Base-by-base conservation (phyloP, 352 stramenopile species). In the Phytophthora sansomeana region DNA sequence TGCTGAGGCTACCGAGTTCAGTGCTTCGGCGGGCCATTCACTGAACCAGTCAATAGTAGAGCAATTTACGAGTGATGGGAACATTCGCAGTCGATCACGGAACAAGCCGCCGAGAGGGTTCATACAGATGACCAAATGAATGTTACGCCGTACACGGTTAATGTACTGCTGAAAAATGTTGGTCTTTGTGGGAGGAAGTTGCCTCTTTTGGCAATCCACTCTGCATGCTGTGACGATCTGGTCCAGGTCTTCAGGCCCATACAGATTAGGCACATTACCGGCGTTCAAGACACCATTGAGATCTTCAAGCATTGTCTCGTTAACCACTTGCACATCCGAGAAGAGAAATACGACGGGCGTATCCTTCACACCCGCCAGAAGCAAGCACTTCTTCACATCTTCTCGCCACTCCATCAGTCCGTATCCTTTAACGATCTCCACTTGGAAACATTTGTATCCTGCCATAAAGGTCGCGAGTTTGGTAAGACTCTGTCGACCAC, bases 161-260 rank as follows among this genome's bases (percentile, higher is more conserved):
- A 98, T 89, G 69, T 97, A 98, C 75, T 98, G 92, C 54, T 95
- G 77, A 61, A 97, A 98, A 7, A 98, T 97, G 63, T 98, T 98
- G 17, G 96, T 93, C 67, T 98, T 98, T 1, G 93, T 98, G 5
- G 93, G 91, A 3, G 89, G 82, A 28, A 98, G 83, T 28, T 96
- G 84, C 33, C 93, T 89, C 55, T 97, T 97, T 56, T 91, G 81
- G 63, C 93, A 98, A n/a, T 98, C 92, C n/a, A 92, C 83, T 33
- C 91, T 84, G 36, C 91, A 98, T 5, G 90, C 78, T 1, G 78
- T 96, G 36, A 96, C 81, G 67, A 98, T 98, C 47, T 88, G 76
- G 32, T 98, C 94, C 63, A 98, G 81, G 48, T 98, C 95, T 54
- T 98, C 95, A 0, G 87, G 75, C 0, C 77, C 90, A 44, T 98